Evolutionary conservation across 192 early-diverging fungal species (phyloP), one percentile per base, ranked within the genome.

Genomic region (Lobosporangium transversale): DNA sequence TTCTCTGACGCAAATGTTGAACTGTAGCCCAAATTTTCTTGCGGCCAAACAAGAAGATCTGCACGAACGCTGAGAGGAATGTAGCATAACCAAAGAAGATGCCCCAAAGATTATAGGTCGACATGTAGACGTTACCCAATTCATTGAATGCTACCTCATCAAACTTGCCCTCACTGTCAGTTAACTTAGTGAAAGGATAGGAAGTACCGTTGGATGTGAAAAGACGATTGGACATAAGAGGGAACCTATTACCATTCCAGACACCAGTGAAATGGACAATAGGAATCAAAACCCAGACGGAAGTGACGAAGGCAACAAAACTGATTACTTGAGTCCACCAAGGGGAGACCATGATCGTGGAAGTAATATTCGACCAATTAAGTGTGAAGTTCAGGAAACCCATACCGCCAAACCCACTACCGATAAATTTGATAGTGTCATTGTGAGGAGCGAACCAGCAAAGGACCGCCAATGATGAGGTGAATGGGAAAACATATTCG

Each of bases 301-400:
- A 75, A 23, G 74, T 24, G 3, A 84, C 83, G 70, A 84, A 84
- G n/a, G 67, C 70, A 11, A 55, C 53, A 53, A 84, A 82, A n/a
- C 69, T 62, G 36, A 82, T 82, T 51, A 79, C 80, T 26, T 76
- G 73, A 31, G 79, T 80, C 62, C 70, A 79, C 80, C 76, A 82
- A 2, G 83, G 83, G 12, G 76, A 73, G 23, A 80, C 62, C 54
- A 81, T 70, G 56, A 78, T 74, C 14, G 29, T 70, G 32, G 70
- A 71, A 24, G 79, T 79, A 31, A 81, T 63, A 32, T 79, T 76
- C 21, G 69, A 79, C 83, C 83, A 84, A 47, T 81, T 54, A 40
- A 82, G 45, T 4, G 79, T 82, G 48, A 84, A 82, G 71, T 81
- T 82, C 30, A 82, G 29, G 42, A 84, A 68, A 20, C 83, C 83